A percentile compares a stretch with the other conserved stretches of the same genome.
phyloP scores from a whole-genome alignment of 495 filamentous ascomycete species.

The Friedmanniomyces simplex region DNA sequence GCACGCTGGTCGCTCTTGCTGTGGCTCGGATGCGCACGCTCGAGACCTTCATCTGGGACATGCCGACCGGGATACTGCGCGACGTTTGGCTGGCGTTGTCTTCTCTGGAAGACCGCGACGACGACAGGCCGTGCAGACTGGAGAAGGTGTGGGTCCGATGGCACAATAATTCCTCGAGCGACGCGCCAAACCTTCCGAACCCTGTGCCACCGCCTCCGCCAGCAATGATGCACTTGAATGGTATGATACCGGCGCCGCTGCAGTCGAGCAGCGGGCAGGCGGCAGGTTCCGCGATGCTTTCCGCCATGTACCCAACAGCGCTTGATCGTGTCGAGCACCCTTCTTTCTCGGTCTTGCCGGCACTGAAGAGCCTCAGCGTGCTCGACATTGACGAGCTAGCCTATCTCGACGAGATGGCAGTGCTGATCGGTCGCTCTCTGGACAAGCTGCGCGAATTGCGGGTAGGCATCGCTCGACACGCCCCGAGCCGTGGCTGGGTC shows the following conservation, averaged over 20 bases:
- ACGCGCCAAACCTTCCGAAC: constrained; percentile 26
- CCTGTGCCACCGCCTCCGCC: constrained; percentile 28
- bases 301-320: constrained; percentile 11
- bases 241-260: constrained; percentile 19
- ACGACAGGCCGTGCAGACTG: constrained; percentile 55
- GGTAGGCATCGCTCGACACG: constrained; percentile 62
- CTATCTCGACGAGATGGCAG: constrained; percentile 82
- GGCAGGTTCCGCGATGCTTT: constrained; percentile 27
- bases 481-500: constrained; percentile 46
- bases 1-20: constrained; percentile 78
- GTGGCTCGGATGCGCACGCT: constrained; percentile 79
- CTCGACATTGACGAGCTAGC: constrained; percentile 81
- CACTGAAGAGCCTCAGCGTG: constrained; percentile 69
- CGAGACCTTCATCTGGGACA: constrained; percentile 91
- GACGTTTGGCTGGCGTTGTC: constrained; percentile 80
- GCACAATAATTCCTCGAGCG: constrained; percentile 60
- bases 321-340: constrained; percentile 63
- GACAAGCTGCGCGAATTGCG: constrained; percentile 61
- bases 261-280: constrained; percentile 12
- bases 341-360: constrained; percentile 73
- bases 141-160: constrained; percentile 80
- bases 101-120: constrained; percentile 54
- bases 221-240: constrained; percentile 15
- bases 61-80: constrained; percentile 82
- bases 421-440: constrained; percentile 65